Evolutionary conservation across 441 rosid species (phyloP).

Genomic region (Euphorbia schlechtendalii): DNA sequence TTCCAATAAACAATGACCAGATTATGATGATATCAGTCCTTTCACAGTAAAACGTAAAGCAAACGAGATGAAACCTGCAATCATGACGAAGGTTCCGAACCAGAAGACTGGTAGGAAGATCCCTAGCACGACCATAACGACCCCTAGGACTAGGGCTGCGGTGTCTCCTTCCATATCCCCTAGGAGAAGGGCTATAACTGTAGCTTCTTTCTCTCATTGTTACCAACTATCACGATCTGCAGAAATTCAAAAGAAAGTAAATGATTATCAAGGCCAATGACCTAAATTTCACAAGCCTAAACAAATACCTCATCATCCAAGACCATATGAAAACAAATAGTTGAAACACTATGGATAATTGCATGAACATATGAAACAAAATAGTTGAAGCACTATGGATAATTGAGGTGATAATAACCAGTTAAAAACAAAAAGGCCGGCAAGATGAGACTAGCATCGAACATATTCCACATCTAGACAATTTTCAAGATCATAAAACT

Average conservation of each 20-base stretch:
- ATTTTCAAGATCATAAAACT: background rate
- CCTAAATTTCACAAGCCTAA: background rate
- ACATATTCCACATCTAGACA: background rate
- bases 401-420: background rate
- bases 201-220: constrained; percentile 71
- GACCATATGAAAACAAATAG: background rate
- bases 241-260: background rate
- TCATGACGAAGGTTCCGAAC: constrained; percentile 83
- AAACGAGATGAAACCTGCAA: no score
- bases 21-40: no score
- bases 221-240: constrained; percentile 16
- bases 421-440: background rate
- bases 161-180: constrained; percentile 51
- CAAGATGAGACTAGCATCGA: background rate
- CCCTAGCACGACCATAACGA: constrained; percentile 45
- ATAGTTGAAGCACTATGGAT: background rate
- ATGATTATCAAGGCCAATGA: background rate
- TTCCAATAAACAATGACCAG: no score
- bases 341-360: no score
- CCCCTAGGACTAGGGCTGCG: constrained; percentile 67
- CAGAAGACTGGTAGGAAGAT: constrained; percentile 76
- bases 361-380: no score
- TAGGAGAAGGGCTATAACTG: constrained; percentile 81
- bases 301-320: background rate
- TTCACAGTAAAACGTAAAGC: no score